Conservation (phyloP, 73 alveolate genomes). For the Symbiodinium natans region DNA sequence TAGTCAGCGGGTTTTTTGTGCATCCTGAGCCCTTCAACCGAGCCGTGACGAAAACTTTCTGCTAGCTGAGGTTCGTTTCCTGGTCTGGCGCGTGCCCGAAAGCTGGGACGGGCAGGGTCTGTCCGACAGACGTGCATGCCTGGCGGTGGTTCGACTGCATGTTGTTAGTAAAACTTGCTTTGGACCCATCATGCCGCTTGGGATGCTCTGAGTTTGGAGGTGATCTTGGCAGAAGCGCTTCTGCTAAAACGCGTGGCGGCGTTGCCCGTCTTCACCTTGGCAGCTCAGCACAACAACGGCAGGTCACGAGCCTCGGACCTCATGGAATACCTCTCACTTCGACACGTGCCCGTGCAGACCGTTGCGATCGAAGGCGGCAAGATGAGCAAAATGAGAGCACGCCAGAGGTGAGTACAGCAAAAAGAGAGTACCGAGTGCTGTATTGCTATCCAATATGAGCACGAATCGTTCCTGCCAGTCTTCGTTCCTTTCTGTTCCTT, state of each 20-base stretch:
- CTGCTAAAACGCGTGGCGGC: conserved; percentile 36
- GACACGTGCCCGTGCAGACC: conserved; percentile 12
- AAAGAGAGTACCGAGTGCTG: too few relatives aligned
- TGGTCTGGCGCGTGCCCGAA: conserved; percentile 19
- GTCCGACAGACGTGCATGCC: conserved; percentile 57
- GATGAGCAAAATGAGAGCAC: too few relatives aligned
- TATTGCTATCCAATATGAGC: too few relatives aligned
- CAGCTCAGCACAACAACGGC: conserved; percentile 61
- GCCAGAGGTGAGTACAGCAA: too few relatives aligned
- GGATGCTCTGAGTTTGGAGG: background rate
- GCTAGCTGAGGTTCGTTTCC: background rate
- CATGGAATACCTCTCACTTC: conserved; percentile 34
- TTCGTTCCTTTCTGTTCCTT: too few relatives aligned
- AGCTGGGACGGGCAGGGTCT: conserved; percentile 48
- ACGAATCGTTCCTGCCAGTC: too few relatives aligned
- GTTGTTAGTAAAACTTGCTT: background rate
- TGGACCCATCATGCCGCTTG: background rate
- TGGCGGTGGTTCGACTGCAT: background rate
- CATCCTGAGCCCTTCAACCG: too few relatives aligned
- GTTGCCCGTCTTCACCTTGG: conserved; percentile 27
- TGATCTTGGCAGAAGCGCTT: conserved; percentile 37
- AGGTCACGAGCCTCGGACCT: background rate
- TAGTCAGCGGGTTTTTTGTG: too few relatives aligned
- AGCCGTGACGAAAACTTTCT: too few relatives aligned
- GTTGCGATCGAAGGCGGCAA: background rate